Evolutionary conservation across 2,329 filamentous ascomycete genomes (phyloP).

Genomic region (Periconia sp.): DNA sequence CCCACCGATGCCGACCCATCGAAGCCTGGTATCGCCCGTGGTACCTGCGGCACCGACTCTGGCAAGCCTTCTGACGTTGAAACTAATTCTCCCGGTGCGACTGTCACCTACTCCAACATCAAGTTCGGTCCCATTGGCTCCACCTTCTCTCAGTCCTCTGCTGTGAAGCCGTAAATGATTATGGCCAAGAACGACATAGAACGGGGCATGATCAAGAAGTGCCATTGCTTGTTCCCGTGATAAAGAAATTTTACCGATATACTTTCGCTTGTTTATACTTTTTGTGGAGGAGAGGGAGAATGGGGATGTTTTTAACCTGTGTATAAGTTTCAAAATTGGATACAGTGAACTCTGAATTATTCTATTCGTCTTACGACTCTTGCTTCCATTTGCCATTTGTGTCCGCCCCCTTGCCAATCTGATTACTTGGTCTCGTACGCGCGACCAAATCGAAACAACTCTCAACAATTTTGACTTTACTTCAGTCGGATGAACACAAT

Average conservation of each 20-base stretch:
- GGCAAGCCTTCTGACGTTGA: constrained; percentile 42
- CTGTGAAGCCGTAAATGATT: constrained; percentile 8
- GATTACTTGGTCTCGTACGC: too few species aligned
- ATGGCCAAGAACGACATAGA: neutral
- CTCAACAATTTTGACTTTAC: too few species aligned
- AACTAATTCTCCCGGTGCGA: constrained; percentile 34
- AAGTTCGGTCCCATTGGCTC: constrained; percentile 44
- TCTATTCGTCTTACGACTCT: neutral
- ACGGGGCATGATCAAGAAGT: constrained; percentile 1
- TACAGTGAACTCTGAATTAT: neutral
- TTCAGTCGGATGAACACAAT: too few species aligned
- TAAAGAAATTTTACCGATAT: neutral
- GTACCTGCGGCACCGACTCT: constrained; percentile 40
- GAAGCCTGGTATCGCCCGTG: constrained; percentile 39
- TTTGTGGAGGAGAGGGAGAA: neutral
- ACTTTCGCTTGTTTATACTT: constrained; percentile 14
- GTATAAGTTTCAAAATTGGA: neutral
- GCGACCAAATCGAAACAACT: too few species aligned
- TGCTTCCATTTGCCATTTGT: neutral
- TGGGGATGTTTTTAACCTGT: neutral
- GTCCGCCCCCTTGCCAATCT: too few species aligned
- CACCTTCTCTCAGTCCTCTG: constrained; percentile 37
- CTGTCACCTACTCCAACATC: constrained; percentile 45
- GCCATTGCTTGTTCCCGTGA: constrained; percentile 3
- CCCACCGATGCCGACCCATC: constrained; percentile 48